Conservation (phyloP, 106 monocot species). For the Dendrobium chrysotoxum region DNA sequence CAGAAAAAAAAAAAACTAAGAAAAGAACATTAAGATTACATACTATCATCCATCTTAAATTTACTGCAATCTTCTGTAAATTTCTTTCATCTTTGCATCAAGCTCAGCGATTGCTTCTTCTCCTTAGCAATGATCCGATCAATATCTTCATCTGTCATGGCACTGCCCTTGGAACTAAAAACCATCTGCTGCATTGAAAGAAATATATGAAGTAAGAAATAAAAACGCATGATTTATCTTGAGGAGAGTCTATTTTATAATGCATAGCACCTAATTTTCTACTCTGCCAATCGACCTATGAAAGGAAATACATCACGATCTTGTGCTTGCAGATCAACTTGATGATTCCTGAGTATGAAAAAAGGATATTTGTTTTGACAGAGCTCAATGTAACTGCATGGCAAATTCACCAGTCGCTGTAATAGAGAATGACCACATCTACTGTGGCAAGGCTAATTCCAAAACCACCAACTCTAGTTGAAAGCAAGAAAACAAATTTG, state of each 20-base stretch:
- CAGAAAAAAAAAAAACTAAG: not conserved
- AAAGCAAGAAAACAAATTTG: conserved; percentile 86
- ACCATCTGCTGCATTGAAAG: conserved; percentile 54
- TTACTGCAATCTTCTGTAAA: conserved; percentile 78
- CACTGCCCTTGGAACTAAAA: conserved; percentile 69
- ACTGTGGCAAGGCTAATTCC: conserved; percentile 95
- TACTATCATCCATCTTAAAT: conserved; percentile 85
- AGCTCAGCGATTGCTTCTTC: conserved; percentile 70
- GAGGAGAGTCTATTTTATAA: not conserved
- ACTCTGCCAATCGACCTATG: conserved; percentile 79
- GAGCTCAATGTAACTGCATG: too few species aligned
- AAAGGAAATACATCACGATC: conserved; percentile 51
- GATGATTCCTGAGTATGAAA: conserved; percentile 60
- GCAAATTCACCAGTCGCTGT: conserved; percentile 62
- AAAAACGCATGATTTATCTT: not conserved
- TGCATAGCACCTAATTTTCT: conserved; percentile 49
- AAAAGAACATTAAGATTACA: conserved; percentile 9
- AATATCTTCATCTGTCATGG: conserved; percentile 78
- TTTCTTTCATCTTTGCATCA: conserved; percentile 72
- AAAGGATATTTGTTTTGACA: not conserved
- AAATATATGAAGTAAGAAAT: not conserved
- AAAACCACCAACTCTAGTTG: conserved; percentile 92
- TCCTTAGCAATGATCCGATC: conserved; percentile 75
- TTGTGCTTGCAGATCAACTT: conserved; percentile 93
- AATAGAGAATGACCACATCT: conserved; percentile 93